Conservation (phyloP, 192 early-diverging fungal species). For the Podila minutissima region DNA sequence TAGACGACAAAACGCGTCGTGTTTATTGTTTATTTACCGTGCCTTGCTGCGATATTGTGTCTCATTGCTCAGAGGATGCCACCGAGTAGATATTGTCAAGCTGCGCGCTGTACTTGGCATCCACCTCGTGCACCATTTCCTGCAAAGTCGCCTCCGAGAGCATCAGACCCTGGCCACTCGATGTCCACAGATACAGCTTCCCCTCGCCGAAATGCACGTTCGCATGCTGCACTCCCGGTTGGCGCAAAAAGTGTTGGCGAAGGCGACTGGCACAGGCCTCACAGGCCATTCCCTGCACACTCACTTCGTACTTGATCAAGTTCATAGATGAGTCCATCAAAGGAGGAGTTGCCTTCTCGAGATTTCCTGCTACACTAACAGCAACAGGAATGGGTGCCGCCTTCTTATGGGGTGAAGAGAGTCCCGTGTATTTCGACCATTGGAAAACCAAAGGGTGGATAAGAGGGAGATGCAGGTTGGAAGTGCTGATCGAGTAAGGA, state of each 20-base stretch:
- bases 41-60: too few species aligned
- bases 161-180: conserved; percentile 5
- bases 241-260: conserved; percentile 37
- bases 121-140: conserved; percentile 28
- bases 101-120: conserved; percentile 13
- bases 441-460: not conserved
- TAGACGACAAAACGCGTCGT: too few species aligned
- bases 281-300: conserved; percentile 59
- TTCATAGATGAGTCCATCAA: not conserved
- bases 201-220: conserved; percentile 55
- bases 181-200: conserved; percentile 22
- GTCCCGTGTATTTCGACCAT: not conserved
- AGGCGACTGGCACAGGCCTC: conserved; percentile 63
- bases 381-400: not conserved
- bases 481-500: not conserved
- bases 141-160: conserved; percentile 9
- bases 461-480: not conserved
- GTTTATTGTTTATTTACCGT: too few species aligned
- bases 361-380: not conserved
- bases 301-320: conserved; percentile 32
- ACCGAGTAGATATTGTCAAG: conserved; percentile 6
- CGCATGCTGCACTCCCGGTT: conserved; percentile 28
- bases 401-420: not conserved
- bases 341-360: conserved; percentile 4
- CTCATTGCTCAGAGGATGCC: not conserved